Base-by-base conservation (phyloP, 495 filamentous ascomycete species). In the Daldinia childiae region DNA sequence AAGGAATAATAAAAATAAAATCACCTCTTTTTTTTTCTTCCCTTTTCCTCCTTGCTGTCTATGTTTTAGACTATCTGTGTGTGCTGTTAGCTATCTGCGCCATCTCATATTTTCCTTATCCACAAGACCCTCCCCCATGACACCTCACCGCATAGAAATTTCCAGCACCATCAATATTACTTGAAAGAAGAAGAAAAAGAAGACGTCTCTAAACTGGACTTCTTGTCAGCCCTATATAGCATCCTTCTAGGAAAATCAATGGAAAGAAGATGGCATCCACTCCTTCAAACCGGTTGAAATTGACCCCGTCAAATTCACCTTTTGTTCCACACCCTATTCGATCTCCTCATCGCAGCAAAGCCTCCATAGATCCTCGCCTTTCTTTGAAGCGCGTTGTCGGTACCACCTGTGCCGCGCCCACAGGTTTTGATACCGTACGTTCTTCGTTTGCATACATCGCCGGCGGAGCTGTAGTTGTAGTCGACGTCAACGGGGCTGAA, bases 401-500 rank as follows among this genome's bases (percentile, higher is more conserved):
- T 15, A 94, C 93, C 17, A 96, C 94, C 12, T 94, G 92, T 62
- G 87, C 82, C 66, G 92, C 93, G 5, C 90, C 92, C 17, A 94
- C 92, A 79, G 94, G 90, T 58, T 97, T 99, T 78, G 94, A 96
- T 74, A 87, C 87, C 59, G 87, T 93, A 54, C 84, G 90, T 15
- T 88, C 90, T 34, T 88, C 86, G 56, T 97, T 99, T 76, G 94
- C 92, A 27, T 93, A 94, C 78, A 94, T 93, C 67, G 95, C 95
- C 9, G 96, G 95, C 43, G 95, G 93, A 14, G 92, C 93, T n/a
- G 95, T 92, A 17, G 93, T 99, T 0, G 86, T 98, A n/a, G 91
- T 92, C 8, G 88, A 91, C 65, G 81, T 97, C 27, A 90, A 93
- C 62, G 90, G 91, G 41, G 84, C 92, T 29, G 87, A 88, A 36